A percentile compares a stretch with the other conserved stretches of the same genome.
These are phyloP conservation scores for Grosmannia huntii DNA, from an alignment of 2,329 filamentous ascomycete species.

Conservation along the genomic window DNA sequence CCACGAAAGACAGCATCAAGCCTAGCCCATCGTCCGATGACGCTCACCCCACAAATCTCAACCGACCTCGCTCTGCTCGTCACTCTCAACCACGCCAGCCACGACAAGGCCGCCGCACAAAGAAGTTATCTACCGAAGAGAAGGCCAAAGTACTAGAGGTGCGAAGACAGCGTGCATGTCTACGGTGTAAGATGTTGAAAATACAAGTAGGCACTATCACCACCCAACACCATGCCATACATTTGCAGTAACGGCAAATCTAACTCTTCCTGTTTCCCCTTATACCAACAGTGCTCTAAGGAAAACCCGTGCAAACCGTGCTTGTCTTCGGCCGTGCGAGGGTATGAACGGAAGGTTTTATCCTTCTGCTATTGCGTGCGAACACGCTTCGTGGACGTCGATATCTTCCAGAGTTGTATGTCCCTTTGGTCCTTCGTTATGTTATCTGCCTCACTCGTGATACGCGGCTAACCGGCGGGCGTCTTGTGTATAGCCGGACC, in stretches of 20 bases:
- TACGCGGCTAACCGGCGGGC: neutral
- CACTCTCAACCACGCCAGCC: neutral
- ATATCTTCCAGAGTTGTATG: slow-evolving; percentile 15
- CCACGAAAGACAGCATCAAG: neutral
- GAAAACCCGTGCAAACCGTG: slow-evolving; percentile 17
- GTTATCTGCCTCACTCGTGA: neutral
- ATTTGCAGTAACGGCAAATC: neutral
- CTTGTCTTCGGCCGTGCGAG: slow-evolving; percentile 16
- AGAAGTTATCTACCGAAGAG: slow-evolving; percentile 14
- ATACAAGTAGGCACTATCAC: slow-evolving; percentile 13
- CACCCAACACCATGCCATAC: neutral
- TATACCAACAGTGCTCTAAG: slow-evolving; percentile 15
- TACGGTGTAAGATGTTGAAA: slow-evolving; percentile 18
- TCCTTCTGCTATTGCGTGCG: slow-evolving; percentile 19
- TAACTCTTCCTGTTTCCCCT: neutral
- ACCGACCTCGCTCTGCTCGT: neutral
- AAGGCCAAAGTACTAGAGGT: slow-evolving; percentile 15
- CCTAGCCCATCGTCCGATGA: neutral
- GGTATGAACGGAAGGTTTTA: slow-evolving; percentile 16
- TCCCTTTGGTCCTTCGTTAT: neutral
- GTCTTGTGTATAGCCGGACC: slow-evolving; percentile 1
- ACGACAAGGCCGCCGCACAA: slow-evolving; percentile 10
- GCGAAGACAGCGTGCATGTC: slow-evolving; percentile 16
- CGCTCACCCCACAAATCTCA: neutral
- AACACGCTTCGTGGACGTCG: slow-evolving; percentile 17